Evolutionary conservation across 768 basidiomycete genomes (phyloP), one percentile per base, ranked within the genome.

Genomic region (Cystobasidium onofrii): DNA sequence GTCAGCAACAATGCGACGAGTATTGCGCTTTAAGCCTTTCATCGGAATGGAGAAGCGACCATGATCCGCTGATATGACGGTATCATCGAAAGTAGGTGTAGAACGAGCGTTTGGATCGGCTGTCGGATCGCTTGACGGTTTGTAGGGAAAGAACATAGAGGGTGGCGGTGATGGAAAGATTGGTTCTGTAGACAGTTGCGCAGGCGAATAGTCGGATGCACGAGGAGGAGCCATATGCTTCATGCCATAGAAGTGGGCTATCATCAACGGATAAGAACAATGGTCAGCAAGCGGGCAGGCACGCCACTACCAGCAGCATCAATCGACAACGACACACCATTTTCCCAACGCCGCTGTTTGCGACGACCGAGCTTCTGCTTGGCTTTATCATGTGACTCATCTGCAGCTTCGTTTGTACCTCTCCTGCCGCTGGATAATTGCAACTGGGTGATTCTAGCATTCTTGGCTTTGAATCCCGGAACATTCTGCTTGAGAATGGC

Each of bases 401-500:
- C 27, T 29, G 15, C 6, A 6, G 4, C 23, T 2, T 60, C 57
- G 27, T 20, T 34, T 60, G 12, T 23, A 12, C 10, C 27, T 25
- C 33, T 12, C 12, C 25, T 34, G 25, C 54, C 12, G 7, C 13
- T 15, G 12, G 57, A 29, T 12, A 34, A 39, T 25, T 64, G 34
- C 18, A 64, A 25, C 57, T 61, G 57, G 25, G 57, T 34, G 12
- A 64, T 15, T 27, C 63, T 7, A 31, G 41, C 25, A 18, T 20
- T 46, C 25, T 44, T 27, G 33, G 54, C 33, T 44, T 71, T 71
- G 55, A 55, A 71, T 1, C 69, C 69, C 10, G 69, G 54, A 2
- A 71, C 54, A 27, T 71, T 71, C 69, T 71, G 69, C 69, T 44
- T 55, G 29, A 71, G 69, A n/a, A 71, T 55, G 17, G 69, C 69